A percentile compares a stretch with the other conserved stretches of the same genome.
These are phyloP conservation scores for Malus hybrid DNA, from an alignment of 331 rosid species.

Conservation along the genomic window DNA sequence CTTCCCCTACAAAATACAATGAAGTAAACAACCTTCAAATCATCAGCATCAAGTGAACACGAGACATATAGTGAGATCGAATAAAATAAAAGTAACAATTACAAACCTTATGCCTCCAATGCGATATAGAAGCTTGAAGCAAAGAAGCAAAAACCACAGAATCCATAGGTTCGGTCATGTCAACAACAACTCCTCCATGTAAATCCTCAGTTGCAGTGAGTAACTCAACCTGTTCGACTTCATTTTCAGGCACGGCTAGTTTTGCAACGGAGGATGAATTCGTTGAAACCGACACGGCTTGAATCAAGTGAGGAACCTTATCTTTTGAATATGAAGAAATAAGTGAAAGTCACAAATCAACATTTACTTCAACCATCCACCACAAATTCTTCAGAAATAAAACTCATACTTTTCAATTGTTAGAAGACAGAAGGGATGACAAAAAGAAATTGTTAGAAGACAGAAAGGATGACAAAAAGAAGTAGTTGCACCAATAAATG, in stretches of 20 bases:
- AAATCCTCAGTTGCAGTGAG: constrained; percentile 48
- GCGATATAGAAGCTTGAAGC: constrained; percentile 48
- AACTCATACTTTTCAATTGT: background rate
- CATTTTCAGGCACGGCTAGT: constrained; percentile 11
- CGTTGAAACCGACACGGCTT: constrained; percentile 21
- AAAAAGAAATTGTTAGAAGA: too few species aligned
- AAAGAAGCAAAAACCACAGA: constrained; percentile 35
- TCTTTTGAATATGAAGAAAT: constrained; percentile 19
- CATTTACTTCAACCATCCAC: background rate
- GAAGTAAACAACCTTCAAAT: background rate
- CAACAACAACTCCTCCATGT: constrained; percentile 62
- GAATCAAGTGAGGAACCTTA: constrained; percentile 4
- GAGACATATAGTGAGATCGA: background rate
- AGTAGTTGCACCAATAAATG: too few species aligned
- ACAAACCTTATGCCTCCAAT: constrained; percentile 60
- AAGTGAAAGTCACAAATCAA: background rate
- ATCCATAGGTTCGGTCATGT: constrained; percentile 45
- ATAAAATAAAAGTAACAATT: background rate
- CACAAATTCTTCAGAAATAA: background rate
- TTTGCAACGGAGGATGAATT: constrained; percentile 16
- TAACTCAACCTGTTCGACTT: constrained; percentile 8
- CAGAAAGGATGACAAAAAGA: too few species aligned
- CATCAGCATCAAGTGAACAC: constrained; percentile 6
- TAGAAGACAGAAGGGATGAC: too few species aligned
- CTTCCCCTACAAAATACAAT: constrained; percentile 46